A percentile compares a stretch with the other conserved stretches of the same genome.
These are phyloP conservation scores for Scutellaria galericulata DNA, from an alignment of 257 asterid genomes.

Conservation along the genomic window DNA sequence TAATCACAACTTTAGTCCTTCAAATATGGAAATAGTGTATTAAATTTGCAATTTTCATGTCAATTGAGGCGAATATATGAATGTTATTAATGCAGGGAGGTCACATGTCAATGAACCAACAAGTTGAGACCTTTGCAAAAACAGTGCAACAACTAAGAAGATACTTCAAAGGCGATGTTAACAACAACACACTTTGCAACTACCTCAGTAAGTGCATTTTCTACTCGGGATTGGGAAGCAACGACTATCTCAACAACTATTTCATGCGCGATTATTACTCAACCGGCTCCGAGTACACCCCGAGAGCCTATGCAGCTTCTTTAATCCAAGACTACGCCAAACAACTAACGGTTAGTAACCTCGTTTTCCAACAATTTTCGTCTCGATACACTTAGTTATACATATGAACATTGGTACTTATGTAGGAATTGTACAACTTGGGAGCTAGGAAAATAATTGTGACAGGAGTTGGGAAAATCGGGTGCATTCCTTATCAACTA, in stretches of 20 bases:
- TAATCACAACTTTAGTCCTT: background rate
- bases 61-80: background rate
- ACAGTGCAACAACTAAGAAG: slow-evolving; percentile 61
- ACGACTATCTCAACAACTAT: slow-evolving; percentile 89
- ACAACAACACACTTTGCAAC: slow-evolving; percentile 41
- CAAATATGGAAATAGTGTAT: too few relatives aligned
- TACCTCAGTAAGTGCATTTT: slow-evolving; percentile 76
- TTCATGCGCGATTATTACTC: slow-evolving; percentile 79
- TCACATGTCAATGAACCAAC: slow-evolving; percentile 77
- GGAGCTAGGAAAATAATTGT: slow-evolving; percentile 90
- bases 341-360: slow-evolving; percentile 55
- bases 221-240: slow-evolving; percentile 88
- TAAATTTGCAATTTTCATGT: background rate
- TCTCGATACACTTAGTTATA: background rate
- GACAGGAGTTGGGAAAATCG: slow-evolving; percentile 71
- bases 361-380: background rate
- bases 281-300: slow-evolving; percentile 59
- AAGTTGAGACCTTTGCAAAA: slow-evolving; percentile 59
- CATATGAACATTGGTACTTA: background rate
- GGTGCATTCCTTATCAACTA: slow-evolving; percentile 88
- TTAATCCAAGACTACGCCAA: slow-evolving; percentile 70
- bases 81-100: slow-evolving; percentile 55
- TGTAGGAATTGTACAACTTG: slow-evolving; percentile 59
- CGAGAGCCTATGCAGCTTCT: slow-evolving; percentile 67
- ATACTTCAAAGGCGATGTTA: slow-evolving; percentile 61